A percentile compares a stretch with the other conserved stretches of the same genome.
Evolutionary conservation across 179 eudicot genomes (phyloP).

Genomic region (Beta corolliflora): DNA sequence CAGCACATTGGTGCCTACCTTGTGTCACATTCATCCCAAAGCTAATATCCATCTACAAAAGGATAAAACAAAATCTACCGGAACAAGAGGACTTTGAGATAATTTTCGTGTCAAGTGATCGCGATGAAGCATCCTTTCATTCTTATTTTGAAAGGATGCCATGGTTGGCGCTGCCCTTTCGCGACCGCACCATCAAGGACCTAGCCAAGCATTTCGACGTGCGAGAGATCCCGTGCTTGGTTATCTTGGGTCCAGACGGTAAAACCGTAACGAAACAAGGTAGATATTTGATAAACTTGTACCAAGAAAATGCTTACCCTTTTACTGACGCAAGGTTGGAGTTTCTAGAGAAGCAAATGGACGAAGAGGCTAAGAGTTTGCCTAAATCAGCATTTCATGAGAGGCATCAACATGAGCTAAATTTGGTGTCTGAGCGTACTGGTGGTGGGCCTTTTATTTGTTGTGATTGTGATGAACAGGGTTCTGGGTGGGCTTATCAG

Average conservation of each 20-base stretch:
- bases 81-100: slow-evolving; percentile 51
- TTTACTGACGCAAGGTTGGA: slow-evolving; percentile 52
- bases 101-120: slow-evolving; percentile 57
- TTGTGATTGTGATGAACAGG: slow-evolving; percentile 76
- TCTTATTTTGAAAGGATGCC: slow-evolving; percentile 55
- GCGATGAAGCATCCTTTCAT: slow-evolving; percentile 39
- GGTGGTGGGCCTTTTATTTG: slow-evolving; percentile 81
- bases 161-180: slow-evolving; percentile 66
- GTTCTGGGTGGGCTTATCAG: slow-evolving; percentile 73
- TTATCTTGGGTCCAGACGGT: slow-evolving; percentile 63
- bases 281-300: slow-evolving; percentile 56
- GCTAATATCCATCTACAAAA: slow-evolving; percentile 56
- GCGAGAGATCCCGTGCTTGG: slow-evolving; percentile 54
- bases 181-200: slow-evolving; percentile 41
- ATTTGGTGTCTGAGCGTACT: slow-evolving; percentile 53
- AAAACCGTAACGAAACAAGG: slow-evolving; percentile 64
- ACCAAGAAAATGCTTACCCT: slow-evolving; percentile 65
- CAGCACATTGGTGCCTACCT: slow-evolving; percentile 75
- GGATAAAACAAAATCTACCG: slow-evolving; percentile 41
- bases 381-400: slow-evolving; percentile 43
- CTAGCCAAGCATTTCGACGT: slow-evolving; percentile 60
- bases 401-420: slow-evolving; percentile 62
- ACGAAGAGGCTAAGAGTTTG: slow-evolving; percentile 53
- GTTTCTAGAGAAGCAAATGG: slow-evolving; percentile 47
- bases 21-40: slow-evolving; percentile 56